Base-by-base conservation (phyloP, 495 filamentous ascomycete species). In the Podospora pseudocomata region DNA sequence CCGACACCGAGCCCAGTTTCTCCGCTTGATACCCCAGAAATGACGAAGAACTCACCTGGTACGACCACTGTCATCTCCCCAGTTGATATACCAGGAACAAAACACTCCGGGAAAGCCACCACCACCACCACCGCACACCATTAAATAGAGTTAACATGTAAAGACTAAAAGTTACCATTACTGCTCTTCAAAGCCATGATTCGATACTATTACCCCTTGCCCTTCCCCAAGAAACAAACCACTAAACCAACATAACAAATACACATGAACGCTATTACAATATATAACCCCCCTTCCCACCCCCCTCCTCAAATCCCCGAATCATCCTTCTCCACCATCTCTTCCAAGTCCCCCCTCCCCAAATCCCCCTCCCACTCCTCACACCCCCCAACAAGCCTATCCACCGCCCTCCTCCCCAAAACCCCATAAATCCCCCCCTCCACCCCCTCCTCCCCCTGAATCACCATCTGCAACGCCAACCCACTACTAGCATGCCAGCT, bases 401-500 rank as follows among this genome's bases (percentile, higher is more conserved):
- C 32, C 32, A 49, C 19, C 11, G 61, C 28, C 15, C 16, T 32
- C 18, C 30, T 32, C 28, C 61, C 61, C 28, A 63, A 13, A 4
- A 63, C 61, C n/a, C 19, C 23, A 63, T 63, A 49, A 19, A 63
- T 61, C 4, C 15, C 26, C 16, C 23, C 27, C 4, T 23, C 7
- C 6, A 5, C 16, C 30, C 59, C 59, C 30, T 34, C 28, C 9
- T 44, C 61, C 9, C 20, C 61, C 30, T 63, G 28, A 44, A 63
- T 49, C 27, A 63, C 32, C 61, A 63, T 63, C 32, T 63, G 61
- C 61, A 63, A n/a, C 27, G 61, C 61, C 28, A 63, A 44, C 18
- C 61, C 61, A n/a, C 28, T 32, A 4, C 15, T 19, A 5, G 81
- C 78, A 60, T 86, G 85, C 85, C 84, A 86, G 5, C 76, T 82